These are phyloP conservation scores for Boletus sp. DNA, from an alignment of 1,284 basidiomycete genomes.

Conservation along the genomic window DNA sequence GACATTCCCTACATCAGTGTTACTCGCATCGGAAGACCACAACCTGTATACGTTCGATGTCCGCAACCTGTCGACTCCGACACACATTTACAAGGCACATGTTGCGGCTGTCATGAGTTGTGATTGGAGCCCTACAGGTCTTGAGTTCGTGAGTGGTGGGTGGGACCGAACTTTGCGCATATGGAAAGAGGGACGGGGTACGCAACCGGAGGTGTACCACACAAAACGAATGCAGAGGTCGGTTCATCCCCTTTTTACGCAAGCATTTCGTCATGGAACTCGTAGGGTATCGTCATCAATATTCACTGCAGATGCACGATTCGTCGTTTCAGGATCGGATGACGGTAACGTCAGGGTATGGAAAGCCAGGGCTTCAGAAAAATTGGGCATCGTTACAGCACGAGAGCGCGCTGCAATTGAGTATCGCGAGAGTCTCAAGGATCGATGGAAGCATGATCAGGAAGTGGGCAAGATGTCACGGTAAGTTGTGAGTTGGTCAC, in stretches of 20 bases:
- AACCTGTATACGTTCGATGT: slow-evolving; percentile 99
- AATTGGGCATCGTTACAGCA: slow-evolving; percentile 88
- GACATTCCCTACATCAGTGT: slow-evolving; percentile 86
- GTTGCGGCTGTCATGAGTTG: slow-evolving; percentile 93
- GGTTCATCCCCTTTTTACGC: slow-evolving; percentile 5
- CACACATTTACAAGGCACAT: slow-evolving; percentile 96
- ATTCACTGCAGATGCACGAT: slow-evolving; percentile 89
- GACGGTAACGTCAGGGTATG: slow-evolving; percentile 97
- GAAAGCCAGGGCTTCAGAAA: slow-evolving; percentile 93
- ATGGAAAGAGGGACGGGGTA: slow-evolving; percentile 88
- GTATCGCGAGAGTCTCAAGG: slow-evolving; percentile 85
- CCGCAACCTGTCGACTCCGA: slow-evolving; percentile 77
- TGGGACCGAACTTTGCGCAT: slow-evolving; percentile 95
- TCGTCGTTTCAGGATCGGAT: slow-evolving; percentile 91
- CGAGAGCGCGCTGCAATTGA: slow-evolving; percentile 91
- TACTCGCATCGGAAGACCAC: slow-evolving; percentile 96
- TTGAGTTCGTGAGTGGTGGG: slow-evolving; percentile 92
- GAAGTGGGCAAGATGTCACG: slow-evolving; percentile 82
- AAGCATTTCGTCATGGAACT: slow-evolving; percentile 29
- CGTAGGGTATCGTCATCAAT: slow-evolving; percentile 65
- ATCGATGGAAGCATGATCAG: slow-evolving; percentile 84
- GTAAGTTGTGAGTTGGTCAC: slow-evolving; percentile 39
- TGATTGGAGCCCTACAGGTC: slow-evolving; percentile 94
- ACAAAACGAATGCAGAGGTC: slow-evolving; percentile 98
- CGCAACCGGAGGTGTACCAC: slow-evolving; percentile 89